phyloP scores from a whole-genome alignment of 2,329 filamentous ascomycete species.

The Bertia moriformis region DNA sequence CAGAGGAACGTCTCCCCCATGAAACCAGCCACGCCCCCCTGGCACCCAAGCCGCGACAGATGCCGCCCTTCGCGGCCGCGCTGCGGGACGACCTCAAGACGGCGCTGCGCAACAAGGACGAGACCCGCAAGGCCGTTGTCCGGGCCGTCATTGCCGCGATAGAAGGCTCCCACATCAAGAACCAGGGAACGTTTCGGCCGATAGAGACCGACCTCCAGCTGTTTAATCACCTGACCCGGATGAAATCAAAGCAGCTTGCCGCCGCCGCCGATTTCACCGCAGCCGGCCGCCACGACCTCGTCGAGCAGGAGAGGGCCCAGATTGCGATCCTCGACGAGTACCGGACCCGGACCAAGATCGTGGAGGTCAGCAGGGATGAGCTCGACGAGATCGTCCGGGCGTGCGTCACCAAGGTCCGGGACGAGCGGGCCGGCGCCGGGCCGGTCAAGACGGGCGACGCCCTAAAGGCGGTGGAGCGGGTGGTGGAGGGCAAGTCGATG shows the following conservation, averaged over 20 bases:
- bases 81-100: constrained; percentile 47
- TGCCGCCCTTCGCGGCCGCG: constrained; percentile 33
- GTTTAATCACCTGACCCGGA: constrained; percentile 51
- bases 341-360: constrained; percentile 39
- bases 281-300: constrained; percentile 54
- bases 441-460: no score
- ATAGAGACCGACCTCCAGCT: constrained; percentile 58
- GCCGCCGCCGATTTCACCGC: constrained; percentile 48
- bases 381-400: not conserved
- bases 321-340: constrained; percentile 53
- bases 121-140: constrained; percentile 51
- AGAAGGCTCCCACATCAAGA: no score
- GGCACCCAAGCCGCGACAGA: constrained; percentile 16
- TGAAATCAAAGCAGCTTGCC: constrained; percentile 38
- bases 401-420: no score
- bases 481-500: no score
- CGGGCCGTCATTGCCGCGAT: constrained; percentile 55
- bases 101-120: constrained; percentile 52
- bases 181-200: constrained; percentile 58
- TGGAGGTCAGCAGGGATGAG: constrained; percentile 24
- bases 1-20: no score
- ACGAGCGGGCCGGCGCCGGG: no score
- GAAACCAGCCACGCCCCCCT: no score
- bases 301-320: constrained; percentile 55
- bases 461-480: no score